Evolutionary conservation across 2,329 filamentous ascomycete species (phyloP).

Genomic region (Pseudogymnoascus sp.): DNA sequence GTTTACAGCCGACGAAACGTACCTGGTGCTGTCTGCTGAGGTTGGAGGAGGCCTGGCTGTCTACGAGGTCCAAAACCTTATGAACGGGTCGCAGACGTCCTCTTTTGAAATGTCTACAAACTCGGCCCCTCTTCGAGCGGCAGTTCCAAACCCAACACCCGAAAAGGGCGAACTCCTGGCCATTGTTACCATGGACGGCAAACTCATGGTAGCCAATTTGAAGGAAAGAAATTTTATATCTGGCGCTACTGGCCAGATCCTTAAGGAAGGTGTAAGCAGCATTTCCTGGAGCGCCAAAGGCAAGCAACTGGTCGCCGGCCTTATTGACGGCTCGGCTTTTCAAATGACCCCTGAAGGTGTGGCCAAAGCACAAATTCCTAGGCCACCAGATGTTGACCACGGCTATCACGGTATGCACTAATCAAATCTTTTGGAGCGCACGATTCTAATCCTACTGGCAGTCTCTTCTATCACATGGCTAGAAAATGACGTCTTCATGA

Average conservation of each 20-base stretch:
- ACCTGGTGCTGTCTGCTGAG: conserved; percentile 75
- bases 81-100: conserved; percentile 56
- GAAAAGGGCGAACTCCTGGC: conserved; percentile 69
- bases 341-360: conserved; percentile 79
- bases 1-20: conserved; percentile 84
- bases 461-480: conserved; percentile 82
- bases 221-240: conserved; percentile 52
- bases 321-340: conserved; percentile 67
- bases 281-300: conserved; percentile 87
- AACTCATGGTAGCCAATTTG: conserved; percentile 76
- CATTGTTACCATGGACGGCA: conserved; percentile 69
- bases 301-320: conserved; percentile 83
- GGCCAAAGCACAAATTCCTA: conserved; percentile 69
- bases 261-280: conserved; percentile 71
- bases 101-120: conserved; percentile 72
- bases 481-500: conserved; percentile 75
- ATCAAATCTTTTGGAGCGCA: not conserved
- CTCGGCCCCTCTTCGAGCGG: conserved; percentile 59
- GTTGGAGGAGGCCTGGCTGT: conserved; percentile 72
- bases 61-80: conserved; percentile 64
- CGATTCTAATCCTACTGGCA: conserved; percentile 24
- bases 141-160: conserved; percentile 71
- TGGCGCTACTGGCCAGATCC: conserved; percentile 51
- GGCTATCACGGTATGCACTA: conserved; percentile 55
- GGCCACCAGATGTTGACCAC: conserved; percentile 56